phyloP scores from a whole-genome alignment of 805 yeast species.

The Ogataea angusta region DNA sequence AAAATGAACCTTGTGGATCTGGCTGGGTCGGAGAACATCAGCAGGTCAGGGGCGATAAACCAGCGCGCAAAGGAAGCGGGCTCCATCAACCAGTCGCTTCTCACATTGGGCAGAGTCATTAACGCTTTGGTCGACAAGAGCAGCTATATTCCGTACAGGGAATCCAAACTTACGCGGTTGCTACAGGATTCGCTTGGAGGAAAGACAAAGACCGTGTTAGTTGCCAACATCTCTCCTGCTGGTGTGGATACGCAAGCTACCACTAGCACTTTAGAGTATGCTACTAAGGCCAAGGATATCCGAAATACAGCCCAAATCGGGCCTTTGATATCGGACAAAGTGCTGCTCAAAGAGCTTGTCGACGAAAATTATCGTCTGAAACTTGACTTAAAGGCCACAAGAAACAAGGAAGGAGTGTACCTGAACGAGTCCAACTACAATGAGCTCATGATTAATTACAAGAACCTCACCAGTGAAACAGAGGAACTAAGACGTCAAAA shows the following conservation, averaged over 20 bases:
- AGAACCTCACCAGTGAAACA: conserved; percentile 47
- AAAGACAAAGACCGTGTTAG: conserved; percentile 80
- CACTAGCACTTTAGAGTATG: conserved; percentile 51
- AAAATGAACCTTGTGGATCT: conserved; percentile 75
- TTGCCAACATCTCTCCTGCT: conserved; percentile 81
- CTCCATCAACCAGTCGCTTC: conserved; percentile 79
- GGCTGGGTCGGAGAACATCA: conserved; percentile 93
- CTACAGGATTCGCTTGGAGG: conserved; percentile 82
- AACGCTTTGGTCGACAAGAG: conserved; percentile 62
- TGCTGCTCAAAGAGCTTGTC: conserved; percentile 43
- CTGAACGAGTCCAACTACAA: conserved; percentile 60
- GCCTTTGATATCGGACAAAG: conserved; percentile 40
- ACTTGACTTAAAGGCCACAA: conserved; percentile 57
- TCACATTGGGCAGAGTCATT: conserved; percentile 87
- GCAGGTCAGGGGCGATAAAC: conserved; percentile 80
- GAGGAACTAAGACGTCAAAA: conserved; percentile 43
- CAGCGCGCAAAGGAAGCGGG: conserved; percentile 93
- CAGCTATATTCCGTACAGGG: conserved; percentile 73
- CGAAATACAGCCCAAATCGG: conserved; percentile 51
- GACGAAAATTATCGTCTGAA: conserved; percentile 43
- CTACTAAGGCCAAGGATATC: conserved; percentile 53
- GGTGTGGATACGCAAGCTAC: conserved; percentile 47
- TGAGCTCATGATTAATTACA: conserved; percentile 45
- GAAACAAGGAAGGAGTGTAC: conserved; percentile 62
- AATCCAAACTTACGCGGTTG: conserved; percentile 71